These are phyloP conservation scores for Neonectria magnoliae DNA, from an alignment of 2,329 filamentous ascomycete species.

Conservation along the genomic window DNA sequence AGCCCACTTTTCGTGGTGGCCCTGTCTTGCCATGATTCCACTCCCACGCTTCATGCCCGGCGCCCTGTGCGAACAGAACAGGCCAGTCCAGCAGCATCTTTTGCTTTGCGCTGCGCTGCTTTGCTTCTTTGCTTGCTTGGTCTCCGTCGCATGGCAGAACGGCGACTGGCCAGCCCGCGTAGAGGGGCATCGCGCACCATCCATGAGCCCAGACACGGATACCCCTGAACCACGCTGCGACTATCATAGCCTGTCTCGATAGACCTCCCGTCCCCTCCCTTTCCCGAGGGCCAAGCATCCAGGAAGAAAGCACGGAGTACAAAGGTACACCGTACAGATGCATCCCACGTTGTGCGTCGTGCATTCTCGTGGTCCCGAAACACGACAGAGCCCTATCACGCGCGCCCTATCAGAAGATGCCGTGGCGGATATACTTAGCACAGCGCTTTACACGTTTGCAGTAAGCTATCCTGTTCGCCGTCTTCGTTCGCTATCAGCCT, in stretches of 20 bases:
- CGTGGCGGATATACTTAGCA: slow-evolving; percentile 2
- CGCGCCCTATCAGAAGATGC: slow-evolving; percentile 11
- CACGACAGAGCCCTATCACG: slow-evolving; percentile 7
- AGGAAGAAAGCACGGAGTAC: not conserved
- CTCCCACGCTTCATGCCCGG: slow-evolving; percentile 3
- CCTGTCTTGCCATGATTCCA: slow-evolving; percentile 14
- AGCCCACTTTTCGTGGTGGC: not conserved
- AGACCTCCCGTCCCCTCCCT: slow-evolving; percentile 10
- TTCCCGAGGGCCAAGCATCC: not conserved
- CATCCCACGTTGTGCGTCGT: not conserved
- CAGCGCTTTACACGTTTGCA: not conserved
- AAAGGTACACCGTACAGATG: not conserved
- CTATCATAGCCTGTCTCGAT: slow-evolving; percentile 21
- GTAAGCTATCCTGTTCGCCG: slow-evolving; percentile 4
- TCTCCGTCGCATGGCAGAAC: slow-evolving; percentile 1
- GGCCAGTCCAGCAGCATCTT: not conserved
- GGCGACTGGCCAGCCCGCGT: not conserved
- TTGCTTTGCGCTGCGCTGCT: slow-evolving; percentile 1
- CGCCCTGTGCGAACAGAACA: slow-evolving; percentile 4
- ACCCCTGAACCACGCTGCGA: slow-evolving; percentile 22
- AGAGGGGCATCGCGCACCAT: not conserved
- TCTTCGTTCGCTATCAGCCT: slow-evolving; percentile 2
- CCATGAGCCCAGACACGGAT: slow-evolving; percentile 19
- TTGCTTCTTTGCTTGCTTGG: not conserved
- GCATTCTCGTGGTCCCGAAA: slow-evolving; percentile 10